These are phyloP conservation scores for Apiospora phragmitis DNA, from an alignment of 2,329 filamentous ascomycete species.

Conservation along the genomic window DNA sequence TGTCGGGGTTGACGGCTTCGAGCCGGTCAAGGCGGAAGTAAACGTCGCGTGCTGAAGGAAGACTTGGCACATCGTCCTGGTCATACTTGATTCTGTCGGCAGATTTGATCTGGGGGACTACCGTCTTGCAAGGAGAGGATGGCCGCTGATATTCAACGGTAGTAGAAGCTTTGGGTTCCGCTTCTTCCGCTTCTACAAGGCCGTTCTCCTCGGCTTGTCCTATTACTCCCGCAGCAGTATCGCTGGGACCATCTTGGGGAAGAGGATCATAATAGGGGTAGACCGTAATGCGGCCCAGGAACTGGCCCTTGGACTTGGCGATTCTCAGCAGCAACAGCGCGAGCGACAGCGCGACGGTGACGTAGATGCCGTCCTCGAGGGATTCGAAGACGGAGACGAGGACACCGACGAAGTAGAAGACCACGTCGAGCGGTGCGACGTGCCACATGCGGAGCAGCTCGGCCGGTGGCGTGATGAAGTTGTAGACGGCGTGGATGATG, in stretches of 20 bases:
- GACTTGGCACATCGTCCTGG: not conserved
- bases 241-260: slow-evolving; percentile 60
- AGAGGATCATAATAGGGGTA: slow-evolving; percentile 82
- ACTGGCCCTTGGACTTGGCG: slow-evolving; percentile 77
- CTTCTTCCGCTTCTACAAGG: slow-evolving; percentile 31
- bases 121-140: not conserved
- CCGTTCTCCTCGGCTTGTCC: slow-evolving; percentile 59
- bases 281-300: slow-evolving; percentile 80
- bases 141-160: not conserved
- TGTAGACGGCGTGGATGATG: slow-evolving; percentile 93
- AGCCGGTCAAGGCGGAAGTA: slow-evolving; percentile 84
- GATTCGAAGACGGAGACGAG: slow-evolving; percentile 83
- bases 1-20: slow-evolving; percentile 87
- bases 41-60: slow-evolving; percentile 61
- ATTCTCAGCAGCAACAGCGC: slow-evolving; percentile 81
- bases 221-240: slow-evolving; percentile 41
- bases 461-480: slow-evolving; percentile 87
- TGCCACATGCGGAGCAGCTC: slow-evolving; percentile 95
- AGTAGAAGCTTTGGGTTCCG: not conserved
- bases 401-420: slow-evolving; percentile 93
- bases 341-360: slow-evolving; percentile 75
- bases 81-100: not conserved
- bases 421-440: slow-evolving; percentile 83
- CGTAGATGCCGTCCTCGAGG: slow-evolving; percentile 93
- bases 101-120: not conserved